Conservation (phyloP, 192 early-diverging fungal species). For the Backusella tarrabulga region DNA sequence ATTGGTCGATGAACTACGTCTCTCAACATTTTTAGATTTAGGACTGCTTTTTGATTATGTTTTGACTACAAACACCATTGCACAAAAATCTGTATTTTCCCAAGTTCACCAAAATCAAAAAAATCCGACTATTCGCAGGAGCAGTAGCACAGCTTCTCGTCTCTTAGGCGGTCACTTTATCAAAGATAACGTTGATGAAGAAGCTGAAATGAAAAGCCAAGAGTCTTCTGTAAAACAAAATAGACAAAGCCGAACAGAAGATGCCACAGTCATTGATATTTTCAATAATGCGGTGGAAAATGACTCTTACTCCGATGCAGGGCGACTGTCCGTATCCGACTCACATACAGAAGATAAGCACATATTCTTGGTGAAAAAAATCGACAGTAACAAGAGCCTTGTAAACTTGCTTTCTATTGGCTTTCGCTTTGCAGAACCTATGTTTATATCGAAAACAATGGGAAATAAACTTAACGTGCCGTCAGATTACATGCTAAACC, state of each 20-base stretch:
- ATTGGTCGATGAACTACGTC: not conserved
- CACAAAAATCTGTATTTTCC: constrained; percentile 5
- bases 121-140: not conserved
- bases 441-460: constrained; percentile 36
- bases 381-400: constrained; percentile 8
- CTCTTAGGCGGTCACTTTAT: not conserved
- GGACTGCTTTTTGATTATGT: constrained; percentile 18
- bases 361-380: constrained; percentile 37
- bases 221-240: not conserved
- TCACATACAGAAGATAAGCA: constrained; percentile 6
- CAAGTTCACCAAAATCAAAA: not conserved
- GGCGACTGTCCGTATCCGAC: not conserved
- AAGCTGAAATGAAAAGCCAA: not conserved
- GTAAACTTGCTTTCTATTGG: constrained; percentile 30
- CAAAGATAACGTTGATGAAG: not conserved
- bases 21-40: constrained; percentile 11
- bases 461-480: constrained; percentile 25
- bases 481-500: constrained; percentile 24
- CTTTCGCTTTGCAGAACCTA: constrained; percentile 36
- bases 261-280: constrained; percentile 10
- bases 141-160: not conserved
- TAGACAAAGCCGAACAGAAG: not conserved
- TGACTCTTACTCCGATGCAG: not conserved
- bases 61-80: constrained; percentile 23
- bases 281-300: not conserved